These are phyloP conservation scores for Penicillium macrosclerotiorum DNA, from an alignment of 495 filamentous ascomycete genomes.

Conservation along the genomic window DNA sequence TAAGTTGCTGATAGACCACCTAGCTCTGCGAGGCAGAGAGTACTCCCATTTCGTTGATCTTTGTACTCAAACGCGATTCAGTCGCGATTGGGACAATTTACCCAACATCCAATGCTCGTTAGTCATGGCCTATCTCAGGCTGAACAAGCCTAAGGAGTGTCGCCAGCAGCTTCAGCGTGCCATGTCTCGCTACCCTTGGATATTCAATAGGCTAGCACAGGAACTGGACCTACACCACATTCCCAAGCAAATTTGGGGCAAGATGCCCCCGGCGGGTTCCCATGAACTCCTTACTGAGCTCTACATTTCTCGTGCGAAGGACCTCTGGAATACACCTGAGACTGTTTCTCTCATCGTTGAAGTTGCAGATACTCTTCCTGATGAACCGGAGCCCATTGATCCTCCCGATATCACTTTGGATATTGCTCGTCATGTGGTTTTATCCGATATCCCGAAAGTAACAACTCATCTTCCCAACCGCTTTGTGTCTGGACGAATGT, in stretches of 20 bases:
- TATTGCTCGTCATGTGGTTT: conserved; percentile 74
- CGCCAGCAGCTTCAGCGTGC: conserved; percentile 59
- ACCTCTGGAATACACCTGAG: conserved; percentile 86
- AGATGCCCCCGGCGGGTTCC: conserved; percentile 60
- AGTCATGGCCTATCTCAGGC: conserved; percentile 68
- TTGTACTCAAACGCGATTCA: conserved; percentile 56
- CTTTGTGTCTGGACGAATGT: conserved; percentile 42
- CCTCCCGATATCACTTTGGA: conserved; percentile 55
- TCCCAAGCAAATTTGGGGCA: conserved; percentile 79
- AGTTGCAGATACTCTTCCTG: conserved; percentile 57
- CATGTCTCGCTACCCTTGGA: conserved; percentile 76
- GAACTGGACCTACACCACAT: conserved; percentile 69
- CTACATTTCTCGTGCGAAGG: conserved; percentile 76
- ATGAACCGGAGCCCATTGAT: conserved; percentile 36
- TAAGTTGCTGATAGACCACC: conserved; percentile 72
- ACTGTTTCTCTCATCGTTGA: conserved; percentile 68
- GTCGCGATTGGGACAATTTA: conserved; percentile 43
- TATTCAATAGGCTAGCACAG: conserved; percentile 72
- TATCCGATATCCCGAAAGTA: conserved; percentile 64
- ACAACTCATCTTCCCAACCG: conserved; percentile 42
- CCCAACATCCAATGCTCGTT: conserved; percentile 72
- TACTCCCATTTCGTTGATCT: conserved; percentile 73
- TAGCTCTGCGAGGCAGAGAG: conserved; percentile 77
- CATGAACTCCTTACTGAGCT: conserved; percentile 74
- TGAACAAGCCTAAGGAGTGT: conserved; percentile 62